Evolutionary conservation across 441 rosid species (phyloP).

Genomic region (Bocquillonia castaneifolia): DNA sequence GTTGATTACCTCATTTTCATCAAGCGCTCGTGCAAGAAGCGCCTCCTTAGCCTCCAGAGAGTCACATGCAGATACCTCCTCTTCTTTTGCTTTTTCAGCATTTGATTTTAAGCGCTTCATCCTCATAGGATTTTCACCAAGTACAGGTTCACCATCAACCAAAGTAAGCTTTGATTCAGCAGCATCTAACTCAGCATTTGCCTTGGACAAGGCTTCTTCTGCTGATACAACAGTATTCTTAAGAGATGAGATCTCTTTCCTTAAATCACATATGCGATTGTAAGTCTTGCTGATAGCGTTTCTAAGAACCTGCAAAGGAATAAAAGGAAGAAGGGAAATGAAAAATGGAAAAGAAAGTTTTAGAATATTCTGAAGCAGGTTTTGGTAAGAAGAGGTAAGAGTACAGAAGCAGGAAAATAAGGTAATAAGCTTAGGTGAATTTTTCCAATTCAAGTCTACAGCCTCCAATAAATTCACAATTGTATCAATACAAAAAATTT

Average conservation of each 20-base stretch:
- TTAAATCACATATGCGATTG: slow-evolving; percentile 81
- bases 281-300: slow-evolving; percentile 91
- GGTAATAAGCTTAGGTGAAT: background rate
- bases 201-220: slow-evolving; percentile 69
- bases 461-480: background rate
- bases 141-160: slow-evolving; percentile 87
- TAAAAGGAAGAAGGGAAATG: slow-evolving; percentile 10
- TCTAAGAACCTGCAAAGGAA: slow-evolving; percentile 61
- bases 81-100: slow-evolving; percentile 66
- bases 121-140: slow-evolving; percentile 82
- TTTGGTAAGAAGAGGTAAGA: background rate
- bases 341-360: background rate
- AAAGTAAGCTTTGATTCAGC: slow-evolving; percentile 82
- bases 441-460: background rate
- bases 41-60: slow-evolving; percentile 86
- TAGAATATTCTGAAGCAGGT: slow-evolving; percentile 5
- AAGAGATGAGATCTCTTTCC: slow-evolving; percentile 78
- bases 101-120: slow-evolving; percentile 70
- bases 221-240: slow-evolving; percentile 55
- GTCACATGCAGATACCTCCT: slow-evolving; percentile 57
- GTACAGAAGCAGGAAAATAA: background rate
- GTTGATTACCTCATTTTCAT: slow-evolving; percentile 75
- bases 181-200: slow-evolving; percentile 67
- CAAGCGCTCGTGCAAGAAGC: slow-evolving; percentile 76
- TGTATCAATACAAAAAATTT: background rate